Evolutionary conservation across 1,284 basidiomycete genomes (phyloP), one percentile per base, ranked within the genome.

Genomic region (Moniliella sp.): DNA sequence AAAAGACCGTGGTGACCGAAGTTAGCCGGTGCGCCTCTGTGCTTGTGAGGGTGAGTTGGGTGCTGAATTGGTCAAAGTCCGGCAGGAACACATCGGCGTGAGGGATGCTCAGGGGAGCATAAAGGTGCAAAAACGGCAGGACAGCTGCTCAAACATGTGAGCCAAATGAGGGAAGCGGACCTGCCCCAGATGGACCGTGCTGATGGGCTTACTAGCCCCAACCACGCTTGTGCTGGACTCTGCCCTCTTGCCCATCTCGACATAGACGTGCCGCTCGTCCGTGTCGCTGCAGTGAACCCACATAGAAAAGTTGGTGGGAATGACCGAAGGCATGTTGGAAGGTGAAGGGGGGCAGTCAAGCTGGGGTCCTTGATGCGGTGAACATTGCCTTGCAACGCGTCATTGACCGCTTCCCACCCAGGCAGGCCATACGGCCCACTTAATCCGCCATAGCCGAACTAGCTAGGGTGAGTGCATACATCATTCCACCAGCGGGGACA

Each of bases 51-150:
- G 37, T 44, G 8, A 62, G 35, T 30, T 55, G 49, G 1, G 59
- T 45, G 34, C 46, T 47, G 31, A 63, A 45, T 15, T 47, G 37
- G 28, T 49, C 52, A 37, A 43, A 57, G 16, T 37, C 34, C 2
- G 50, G 46, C 33, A 49, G 42, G 35, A 46, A 33, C 19, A 45
- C 43, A 15, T 54, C 46, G 35, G 43, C 39, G 15, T 51, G 48
- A 12, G 62, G 62, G n/a, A 63, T 35, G 15, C 50, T 45, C 19
- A 63, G 43, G 15, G 57, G 51, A 15, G 63, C 52, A 15, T 59
- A 49, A 31, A 62, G 44, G 40, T 64, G 60, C 9, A 64, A 46
- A 48, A 63, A 63, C 33, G 63, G 36, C 61, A 64, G 4, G 54
- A 51, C 30, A 61, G 47, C 30, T 40, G 45, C 17, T 57, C 44